Evolutionary conservation across 1,284 basidiomycete genomes (phyloP), one percentile per base, ranked within the genome.

Genomic region (Rhodotorula mucilaginosa): DNA sequence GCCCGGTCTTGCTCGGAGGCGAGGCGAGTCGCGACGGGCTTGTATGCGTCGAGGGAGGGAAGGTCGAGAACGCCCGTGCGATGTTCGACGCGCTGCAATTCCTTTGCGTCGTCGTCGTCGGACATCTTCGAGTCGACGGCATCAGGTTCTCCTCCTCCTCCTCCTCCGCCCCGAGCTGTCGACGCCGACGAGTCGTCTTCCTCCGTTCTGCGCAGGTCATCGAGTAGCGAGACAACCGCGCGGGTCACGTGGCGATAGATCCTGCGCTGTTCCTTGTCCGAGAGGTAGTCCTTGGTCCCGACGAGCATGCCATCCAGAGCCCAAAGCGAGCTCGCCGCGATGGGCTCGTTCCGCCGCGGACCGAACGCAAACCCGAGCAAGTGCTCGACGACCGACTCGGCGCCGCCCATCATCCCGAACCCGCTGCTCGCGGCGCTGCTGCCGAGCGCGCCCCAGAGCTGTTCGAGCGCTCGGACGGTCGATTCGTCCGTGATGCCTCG

Each of bases 341-440:
- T 80, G 81, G 46, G 84, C 81, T 68, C 80, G 78, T 68, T 83
- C 80, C 31, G 71, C 12, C 78, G 74, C 48, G 78, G 76, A 15
- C 81, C 69, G 21, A 65, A 58, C 13, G 88, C 91, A 21, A 89
- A 84, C 58, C 83, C 83, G 18, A 87, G 78, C 77, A 97, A 92
- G 87, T 92, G 92, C 76, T 96, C 93, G 7, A 92, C 86, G 2
- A 93, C 82, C 61, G 83, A 82, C 68, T 91, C 90, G 4, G 88
- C 88, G 12, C 46, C 88, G 12, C 46, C 66, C 19, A 15, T 39
- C 8, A 15, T 26, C 26, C 16, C 34, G 1, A 39, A 64, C 13
- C 88, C 90, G 7, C 81, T 81, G 0, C 78, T 76, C 4, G 47
- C 67, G 16, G 88, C 90, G 7, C 81, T 81, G 0, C 78, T 76